Base-by-base conservation (phyloP, 1,284 basidiomycete species). In the Vanrija sp. region DNA sequence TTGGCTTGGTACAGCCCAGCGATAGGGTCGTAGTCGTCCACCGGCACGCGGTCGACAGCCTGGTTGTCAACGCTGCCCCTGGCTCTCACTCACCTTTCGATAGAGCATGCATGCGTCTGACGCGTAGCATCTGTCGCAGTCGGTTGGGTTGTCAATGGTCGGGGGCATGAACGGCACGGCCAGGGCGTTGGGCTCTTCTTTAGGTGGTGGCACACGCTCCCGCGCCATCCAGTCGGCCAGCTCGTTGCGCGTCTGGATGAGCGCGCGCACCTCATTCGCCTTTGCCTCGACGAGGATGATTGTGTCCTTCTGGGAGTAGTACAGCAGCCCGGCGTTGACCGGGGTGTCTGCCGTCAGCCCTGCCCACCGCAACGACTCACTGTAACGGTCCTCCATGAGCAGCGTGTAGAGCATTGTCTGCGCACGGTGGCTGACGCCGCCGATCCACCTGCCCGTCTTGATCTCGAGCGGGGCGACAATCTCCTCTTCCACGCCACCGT, bases 331-430 rank as follows among this genome's bases (percentile, higher is more conserved):
- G 14, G 85, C 84, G 1, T 77, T 76, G 22, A 71, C 63, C 0
- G 69, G 64, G 8, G 68, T 54, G 44, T 65, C 69, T 71, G 55
- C 7, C 15, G 43, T 49, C 27, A 49, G 27, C 6, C 22, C 10
- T 24, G 1, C 14, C n/a, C n/a, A 24, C n/a, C 15, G 16, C 1
- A 22, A 16, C 25, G 14, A 63, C 75, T 50, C 50, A 60, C 87
- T 85, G 68, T 98, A 98, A 14, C 93, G 83, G 67, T 98, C 94
- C 35, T 85, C 83, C 69, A 94, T 85, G 7, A 99, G 82, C 14
- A 98, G 79, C 0, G 92, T 97, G 70, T 98, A 99, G 6, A 98
- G 78, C 86, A 97, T 94, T 1, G 96, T 98, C 75, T 99, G 95
- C 0, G 96, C 96, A 41, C 93, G 86, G 73, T 98, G 96, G 63